Evolutionary conservation across 2,329 filamentous ascomycete species (phyloP).

Genomic region (Trichoderma arundinaceum): DNA sequence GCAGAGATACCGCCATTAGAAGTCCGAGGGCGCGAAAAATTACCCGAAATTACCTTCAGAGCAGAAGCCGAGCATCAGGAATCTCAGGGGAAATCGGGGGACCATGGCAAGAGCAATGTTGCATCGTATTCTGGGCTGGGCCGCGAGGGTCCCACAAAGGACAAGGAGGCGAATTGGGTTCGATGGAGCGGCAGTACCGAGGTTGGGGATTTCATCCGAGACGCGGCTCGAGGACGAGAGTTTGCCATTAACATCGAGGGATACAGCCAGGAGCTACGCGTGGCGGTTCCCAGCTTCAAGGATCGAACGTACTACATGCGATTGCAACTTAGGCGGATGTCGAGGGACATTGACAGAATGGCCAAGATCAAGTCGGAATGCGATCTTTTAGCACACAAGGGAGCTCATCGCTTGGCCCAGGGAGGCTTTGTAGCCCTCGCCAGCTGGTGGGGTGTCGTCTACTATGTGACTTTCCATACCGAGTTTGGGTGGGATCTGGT

Average conservation of each 20-base stretch:
- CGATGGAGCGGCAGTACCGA: conserved; percentile 89
- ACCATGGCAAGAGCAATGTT: conserved; percentile 50
- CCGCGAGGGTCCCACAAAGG: conserved; percentile 57
- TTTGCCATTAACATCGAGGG: conserved; percentile 86
- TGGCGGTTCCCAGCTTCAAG: conserved; percentile 84
- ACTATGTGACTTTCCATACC: conserved; percentile 73
- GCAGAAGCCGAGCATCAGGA: conserved; percentile 74
- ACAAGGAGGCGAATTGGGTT: conserved; percentile 66
- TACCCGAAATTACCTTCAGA: conserved; percentile 77
- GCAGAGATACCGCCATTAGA: conserved; percentile 77
- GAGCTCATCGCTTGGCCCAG: conserved; percentile 79
- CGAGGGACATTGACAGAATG: conserved; percentile 69
- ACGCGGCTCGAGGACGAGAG: conserved; percentile 82
- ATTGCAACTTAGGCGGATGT: conserved; percentile 74
- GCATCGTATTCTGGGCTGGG: conserved; percentile 75
- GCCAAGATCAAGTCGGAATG: conserved; percentile 81
- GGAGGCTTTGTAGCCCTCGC: conserved; percentile 76
- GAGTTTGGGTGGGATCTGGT: conserved; percentile 88
- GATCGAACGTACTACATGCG: conserved; percentile 91
- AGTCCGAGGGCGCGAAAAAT: conserved; percentile 68
- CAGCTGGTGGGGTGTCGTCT: conserved; percentile 83
- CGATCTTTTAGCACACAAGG: conserved; percentile 75
- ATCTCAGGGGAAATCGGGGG: conserved; percentile 41
- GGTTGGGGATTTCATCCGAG: conserved; percentile 91
- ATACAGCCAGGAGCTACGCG: conserved; percentile 65